Evolutionary conservation across 1,284 basidiomycete genomes (phyloP).

Genomic region (Papiliotrema flavescens): DNA sequence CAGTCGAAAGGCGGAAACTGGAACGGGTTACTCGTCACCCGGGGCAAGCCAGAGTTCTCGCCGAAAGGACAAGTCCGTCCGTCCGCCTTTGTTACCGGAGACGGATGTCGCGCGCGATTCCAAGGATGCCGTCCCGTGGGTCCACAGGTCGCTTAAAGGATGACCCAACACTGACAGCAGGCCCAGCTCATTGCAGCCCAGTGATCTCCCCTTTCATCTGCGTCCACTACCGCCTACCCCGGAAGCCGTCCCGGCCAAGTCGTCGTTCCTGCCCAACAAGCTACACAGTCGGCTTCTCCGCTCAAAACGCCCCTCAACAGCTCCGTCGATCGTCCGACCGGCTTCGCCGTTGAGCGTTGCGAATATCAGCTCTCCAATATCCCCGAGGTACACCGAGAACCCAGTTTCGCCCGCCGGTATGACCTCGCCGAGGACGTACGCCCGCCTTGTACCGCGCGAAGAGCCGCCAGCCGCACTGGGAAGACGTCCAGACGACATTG

Average conservation of each 20-base stretch:
- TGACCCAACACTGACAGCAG: not conserved
- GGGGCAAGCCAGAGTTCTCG: not conserved
- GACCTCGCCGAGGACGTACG: not conserved
- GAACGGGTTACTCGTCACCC: not conserved
- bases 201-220: not conserved
- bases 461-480: conserved; percentile 3
- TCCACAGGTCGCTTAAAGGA: not conserved
- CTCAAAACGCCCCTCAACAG: not conserved
- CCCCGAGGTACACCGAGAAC: not conserved
- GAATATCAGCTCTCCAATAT: not conserved
- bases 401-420: not conserved
- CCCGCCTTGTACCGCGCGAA: conserved; percentile 1
- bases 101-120: not conserved
- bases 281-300: not conserved
- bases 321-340: not conserved
- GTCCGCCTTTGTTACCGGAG: not conserved
- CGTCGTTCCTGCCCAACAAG: not conserved
- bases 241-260: not conserved
- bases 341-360: not conserved
- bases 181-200: not conserved
- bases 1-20: not conserved
- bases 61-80: not conserved
- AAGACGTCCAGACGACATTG: not conserved
- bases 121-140: not conserved
- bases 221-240: conserved; percentile 6